Evolutionary conservation across 257 asterid genomes (phyloP).

Genomic region (Przewalskia tangutica): DNA sequence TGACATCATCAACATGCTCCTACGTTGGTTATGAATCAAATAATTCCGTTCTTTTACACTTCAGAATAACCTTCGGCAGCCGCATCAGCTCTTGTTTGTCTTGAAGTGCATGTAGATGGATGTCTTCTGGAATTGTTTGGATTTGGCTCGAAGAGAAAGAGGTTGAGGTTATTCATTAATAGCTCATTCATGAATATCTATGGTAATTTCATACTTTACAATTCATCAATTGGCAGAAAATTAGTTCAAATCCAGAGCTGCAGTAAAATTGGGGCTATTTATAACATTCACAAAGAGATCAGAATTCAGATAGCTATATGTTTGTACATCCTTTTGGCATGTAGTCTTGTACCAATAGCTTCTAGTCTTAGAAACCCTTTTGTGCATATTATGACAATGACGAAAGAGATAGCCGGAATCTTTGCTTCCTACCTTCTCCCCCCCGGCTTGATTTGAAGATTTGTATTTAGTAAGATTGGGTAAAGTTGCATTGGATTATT

Average conservation of each 20-base stretch:
- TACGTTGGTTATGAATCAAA: constrained; percentile 6
- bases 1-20: not conserved
- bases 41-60: not conserved
- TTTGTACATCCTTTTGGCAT: constrained; percentile 2
- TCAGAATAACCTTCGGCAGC: constrained; percentile 7
- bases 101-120: constrained; percentile 4
- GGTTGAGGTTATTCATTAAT: not conserved
- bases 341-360: constrained; percentile 1
- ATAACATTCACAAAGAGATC: constrained; percentile 14
- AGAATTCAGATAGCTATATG: not conserved
- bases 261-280: constrained; percentile 7
- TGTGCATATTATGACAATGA: constrained; percentile 1
- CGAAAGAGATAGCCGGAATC: not conserved
- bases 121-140: not conserved
- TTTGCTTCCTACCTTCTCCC: not conserved
- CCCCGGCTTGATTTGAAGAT: not conserved
- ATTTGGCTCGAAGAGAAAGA: not conserved
- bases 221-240: not conserved
- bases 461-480: not conserved
- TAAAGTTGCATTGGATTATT: not conserved
- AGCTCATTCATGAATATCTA: constrained; percentile 6
- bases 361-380: not conserved
- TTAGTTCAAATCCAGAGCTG: not conserved
- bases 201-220: constrained; percentile 11
- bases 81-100: not conserved